Evolutionary conservation across 1,284 basidiomycete genomes (phyloP).

Genomic region (Marasmius sp.): DNA sequence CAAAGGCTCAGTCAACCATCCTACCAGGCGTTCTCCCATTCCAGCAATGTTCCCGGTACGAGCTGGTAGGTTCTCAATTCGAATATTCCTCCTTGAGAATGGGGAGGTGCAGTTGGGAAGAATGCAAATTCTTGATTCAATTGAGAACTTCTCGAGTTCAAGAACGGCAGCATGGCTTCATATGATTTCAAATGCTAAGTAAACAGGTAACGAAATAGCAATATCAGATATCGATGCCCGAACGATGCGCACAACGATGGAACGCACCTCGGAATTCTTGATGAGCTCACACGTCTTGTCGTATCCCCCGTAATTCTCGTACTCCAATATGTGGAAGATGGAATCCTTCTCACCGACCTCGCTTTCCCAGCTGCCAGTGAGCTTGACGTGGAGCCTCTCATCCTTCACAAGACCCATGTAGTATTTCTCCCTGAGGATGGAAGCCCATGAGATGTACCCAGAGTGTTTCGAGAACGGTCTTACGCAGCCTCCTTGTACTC

Average conservation of each 20-base stretch:
- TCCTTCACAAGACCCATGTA: conserved; percentile 78
- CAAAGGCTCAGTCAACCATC: conserved; percentile 18
- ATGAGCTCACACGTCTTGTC: conserved; percentile 70
- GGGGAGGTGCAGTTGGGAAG: conserved; percentile 86
- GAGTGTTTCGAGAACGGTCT: conserved; percentile 25
- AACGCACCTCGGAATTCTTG: conserved; percentile 56
- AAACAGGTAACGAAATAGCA: not conserved
- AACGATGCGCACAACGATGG: not conserved
- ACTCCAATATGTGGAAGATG: conserved; percentile 84
- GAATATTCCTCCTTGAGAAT: conserved; percentile 84
- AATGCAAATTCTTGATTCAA: conserved; percentile 93
- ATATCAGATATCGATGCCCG: not conserved
- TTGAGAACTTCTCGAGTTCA: conserved; percentile 73
- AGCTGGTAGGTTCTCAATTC: conserved; percentile 87
- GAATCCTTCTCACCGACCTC: conserved; percentile 86
- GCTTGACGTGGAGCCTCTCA: conserved; percentile 73
- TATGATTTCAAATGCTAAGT: conserved; percentile 61
- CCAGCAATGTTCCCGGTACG: conserved; percentile 82
- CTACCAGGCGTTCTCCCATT: conserved; percentile 92
- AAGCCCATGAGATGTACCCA: conserved; percentile 8
- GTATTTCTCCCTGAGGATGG: conserved; percentile 65
- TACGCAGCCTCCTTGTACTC: conserved; percentile 88
- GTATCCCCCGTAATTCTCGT: conserved; percentile 85
- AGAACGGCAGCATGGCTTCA: conserved; percentile 69
- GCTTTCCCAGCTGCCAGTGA: conserved; percentile 91